A percentile compares a stretch with the other conserved stretches of the same genome.
phyloP scores from a whole-genome alignment of 1,284 basidiomycete genomes.

The Ganoderma lingzhi region DNA sequence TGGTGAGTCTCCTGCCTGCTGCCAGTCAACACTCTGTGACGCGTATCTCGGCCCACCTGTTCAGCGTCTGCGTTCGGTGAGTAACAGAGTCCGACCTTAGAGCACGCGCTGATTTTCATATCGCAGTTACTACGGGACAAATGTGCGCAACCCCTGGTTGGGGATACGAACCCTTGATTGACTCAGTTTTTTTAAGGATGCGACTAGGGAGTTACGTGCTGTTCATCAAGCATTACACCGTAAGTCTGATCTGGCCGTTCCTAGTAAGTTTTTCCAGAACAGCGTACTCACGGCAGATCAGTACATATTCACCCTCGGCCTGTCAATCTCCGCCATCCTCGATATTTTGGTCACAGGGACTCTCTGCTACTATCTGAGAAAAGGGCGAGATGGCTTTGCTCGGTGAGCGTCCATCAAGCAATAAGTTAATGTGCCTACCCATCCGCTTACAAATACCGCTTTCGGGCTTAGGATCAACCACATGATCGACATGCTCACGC shows the following conservation, averaged over 20 bases:
- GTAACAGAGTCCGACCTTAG: not conserved
- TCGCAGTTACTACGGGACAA: slow-evolving; percentile 23
- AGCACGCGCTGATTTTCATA: not conserved
- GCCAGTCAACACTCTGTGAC: not conserved
- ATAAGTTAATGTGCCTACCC: not conserved
- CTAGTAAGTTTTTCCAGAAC: not conserved
- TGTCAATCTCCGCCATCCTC: slow-evolving; percentile 32
- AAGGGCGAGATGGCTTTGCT: slow-evolving; percentile 28
- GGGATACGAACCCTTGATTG: not conserved
- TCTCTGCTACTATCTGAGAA: slow-evolving; percentile 33
- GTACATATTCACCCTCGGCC: slow-evolving; percentile 36
- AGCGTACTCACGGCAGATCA: not conserved
- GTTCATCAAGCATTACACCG: slow-evolving; percentile 25
- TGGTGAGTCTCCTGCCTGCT: slow-evolving; percentile 14
- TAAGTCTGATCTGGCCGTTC: slow-evolving; percentile 4
- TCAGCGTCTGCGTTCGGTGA: slow-evolving; percentile 27
- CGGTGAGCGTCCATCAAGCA: slow-evolving; percentile 19
- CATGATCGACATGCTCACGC: slow-evolving; percentile 33
- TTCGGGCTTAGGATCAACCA: slow-evolving; percentile 26
- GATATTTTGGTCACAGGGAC: slow-evolving; percentile 34
- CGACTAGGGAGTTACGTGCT: slow-evolving; percentile 21
- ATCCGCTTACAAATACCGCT: not conserved
- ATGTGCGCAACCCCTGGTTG: slow-evolving; percentile 17
- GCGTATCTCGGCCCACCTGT: not conserved
- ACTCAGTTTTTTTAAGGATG: slow-evolving; percentile 16